Base-by-base conservation (phyloP, 257 asterid species). In the Paraleonurus japonicus region DNA sequence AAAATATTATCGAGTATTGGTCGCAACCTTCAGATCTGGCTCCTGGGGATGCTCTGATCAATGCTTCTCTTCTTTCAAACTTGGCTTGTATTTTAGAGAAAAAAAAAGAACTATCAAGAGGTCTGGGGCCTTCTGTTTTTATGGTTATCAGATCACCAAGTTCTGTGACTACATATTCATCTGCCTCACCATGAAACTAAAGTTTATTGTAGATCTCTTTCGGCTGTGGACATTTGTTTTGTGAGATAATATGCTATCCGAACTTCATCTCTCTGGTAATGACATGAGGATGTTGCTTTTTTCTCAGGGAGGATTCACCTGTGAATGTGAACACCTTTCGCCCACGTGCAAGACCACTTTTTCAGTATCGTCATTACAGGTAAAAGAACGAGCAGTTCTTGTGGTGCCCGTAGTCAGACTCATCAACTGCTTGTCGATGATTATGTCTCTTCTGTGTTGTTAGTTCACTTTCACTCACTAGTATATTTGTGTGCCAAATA, bases 361-460 rank as follows among this genome's bases (percentile, higher is more conserved):
- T 95, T 81, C 99, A 95, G 71, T 95, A 95, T 80, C 98, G 99
- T n/a, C 98, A 95, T 82, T 95, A 95, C 96, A 95, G 98, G 99
- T 95, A 85, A 79, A 73, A 54, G 72, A 69, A 35, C 41, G 65
- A 35, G 33, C 37, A 54, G 61, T 77, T 67, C 73, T 71, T 59
- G 43, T 47, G 63, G 67, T 59, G 59, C 24, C 65, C 45, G 50
- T 48, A 65, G 63, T 72, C 65, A 58, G 50, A 13, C 54, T 23
- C 54, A 24, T 71, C 61, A 24, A 68, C 59, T 68, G 27, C 27
- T 61, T 16, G 15, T 61, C 10, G 19, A 57, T 76, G 65, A 60
- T 60, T 20, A 30, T 67, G 30, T 50, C 66, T 53, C 74, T 23
- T 48, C 27, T 65, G 26, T 53, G 37, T 70, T 71, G 65, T 19